Evolutionary conservation across 768 basidiomycete species (phyloP).

Genomic region (Trametes meyenii): DNA sequence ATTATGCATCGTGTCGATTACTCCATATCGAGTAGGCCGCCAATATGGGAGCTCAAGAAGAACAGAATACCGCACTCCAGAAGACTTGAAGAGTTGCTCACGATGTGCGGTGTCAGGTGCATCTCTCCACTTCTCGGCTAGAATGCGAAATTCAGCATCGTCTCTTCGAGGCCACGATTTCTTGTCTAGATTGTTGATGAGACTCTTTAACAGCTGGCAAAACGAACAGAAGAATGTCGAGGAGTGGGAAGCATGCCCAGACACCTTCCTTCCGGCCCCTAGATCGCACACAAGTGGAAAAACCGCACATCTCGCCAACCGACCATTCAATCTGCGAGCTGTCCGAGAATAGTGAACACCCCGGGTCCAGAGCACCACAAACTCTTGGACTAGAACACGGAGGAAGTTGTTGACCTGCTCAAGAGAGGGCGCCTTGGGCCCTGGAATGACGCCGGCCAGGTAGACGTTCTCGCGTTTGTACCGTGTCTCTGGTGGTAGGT

Average conservation of each 20-base stretch:
- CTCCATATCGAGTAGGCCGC: neutral
- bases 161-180: neutral
- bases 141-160: neutral
- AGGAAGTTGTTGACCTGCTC: conserved; percentile 42
- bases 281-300: too few relatives aligned
- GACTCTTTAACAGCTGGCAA: neutral
- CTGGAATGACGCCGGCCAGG: conserved; percentile 44
- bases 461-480: conserved; percentile 39
- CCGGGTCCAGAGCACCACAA: too few relatives aligned
- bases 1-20: neutral
- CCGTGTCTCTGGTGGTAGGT: conserved; percentile 28
- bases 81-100: neutral
- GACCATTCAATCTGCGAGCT: too few relatives aligned
- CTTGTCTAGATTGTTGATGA: neutral
- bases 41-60: neutral
- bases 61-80: neutral
- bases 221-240: neutral
- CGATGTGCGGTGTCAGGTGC: neutral
- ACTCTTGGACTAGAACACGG: conserved; percentile 14
- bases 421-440: conserved; percentile 40
- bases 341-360: neutral
- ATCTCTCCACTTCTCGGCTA: neutral
- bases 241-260: neutral
- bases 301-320: too few relatives aligned
- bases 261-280: too few relatives aligned